Evolutionary conservation across 2,329 filamentous ascomycete genomes (phyloP).

Genomic region (Venturia carpophila): DNA sequence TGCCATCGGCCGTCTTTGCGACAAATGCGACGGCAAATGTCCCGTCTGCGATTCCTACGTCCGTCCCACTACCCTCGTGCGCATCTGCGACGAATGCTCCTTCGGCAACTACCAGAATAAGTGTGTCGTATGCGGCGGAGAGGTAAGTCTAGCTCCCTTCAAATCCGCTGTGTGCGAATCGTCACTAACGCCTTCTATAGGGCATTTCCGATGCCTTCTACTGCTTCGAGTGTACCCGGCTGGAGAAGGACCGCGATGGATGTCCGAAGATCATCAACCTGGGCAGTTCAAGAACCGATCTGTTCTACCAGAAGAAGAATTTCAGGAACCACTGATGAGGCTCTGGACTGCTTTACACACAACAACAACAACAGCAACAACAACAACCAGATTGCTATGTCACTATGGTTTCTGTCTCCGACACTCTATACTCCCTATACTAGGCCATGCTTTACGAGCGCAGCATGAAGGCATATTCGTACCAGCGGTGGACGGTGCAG

Average conservation of each 20-base stretch:
- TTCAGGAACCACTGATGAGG: constrained; percentile 48
- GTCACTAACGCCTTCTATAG: constrained; percentile 22
- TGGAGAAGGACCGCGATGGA: constrained; percentile 95
- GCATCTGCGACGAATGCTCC: constrained; percentile 98
- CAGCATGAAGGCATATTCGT: not conserved
- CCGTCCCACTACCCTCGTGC: constrained; percentile 89
- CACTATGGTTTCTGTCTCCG: not conserved
- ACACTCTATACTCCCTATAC: not conserved
- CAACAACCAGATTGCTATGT: not conserved
- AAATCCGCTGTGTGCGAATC: no score
- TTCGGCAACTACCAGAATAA: constrained; percentile 99
- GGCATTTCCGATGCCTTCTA: constrained; percentile 98
- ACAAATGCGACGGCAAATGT: constrained; percentile 99
- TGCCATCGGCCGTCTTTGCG: constrained; percentile 95
- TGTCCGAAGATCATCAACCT: constrained; percentile 99
- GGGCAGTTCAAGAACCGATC: constrained; percentile 88
- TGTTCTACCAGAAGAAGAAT: constrained; percentile 70
- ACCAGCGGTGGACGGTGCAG: not conserved
- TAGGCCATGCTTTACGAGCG: not conserved
- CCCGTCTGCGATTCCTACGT: constrained; percentile 99
- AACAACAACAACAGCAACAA: not conserved
- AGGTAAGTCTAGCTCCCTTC: constrained; percentile 35
- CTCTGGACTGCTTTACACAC: not conserved
- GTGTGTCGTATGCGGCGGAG: constrained; percentile 95
- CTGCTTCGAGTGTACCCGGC: constrained; percentile 94